Conservation (phyloP, 2,329 filamentous ascomycete species). For the Phaeosphaeria sp. region DNA sequence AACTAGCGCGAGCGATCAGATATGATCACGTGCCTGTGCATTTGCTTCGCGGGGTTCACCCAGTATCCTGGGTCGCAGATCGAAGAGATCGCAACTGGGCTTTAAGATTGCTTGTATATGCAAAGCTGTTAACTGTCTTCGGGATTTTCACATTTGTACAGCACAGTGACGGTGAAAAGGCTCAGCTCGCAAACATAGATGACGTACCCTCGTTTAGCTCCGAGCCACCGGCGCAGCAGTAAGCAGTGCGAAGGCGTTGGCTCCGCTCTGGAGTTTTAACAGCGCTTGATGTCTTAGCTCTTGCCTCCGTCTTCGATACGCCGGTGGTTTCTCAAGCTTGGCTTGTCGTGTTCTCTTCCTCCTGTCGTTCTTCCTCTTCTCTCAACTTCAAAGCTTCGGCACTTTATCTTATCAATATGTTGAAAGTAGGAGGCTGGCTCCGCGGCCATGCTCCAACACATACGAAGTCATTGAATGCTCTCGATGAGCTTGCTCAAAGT, state of each 20-base stretch:
- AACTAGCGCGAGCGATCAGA: background rate
- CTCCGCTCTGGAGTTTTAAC: slow-evolving; percentile 2
- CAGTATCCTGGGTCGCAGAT: background rate
- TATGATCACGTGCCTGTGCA: slow-evolving; percentile 22
- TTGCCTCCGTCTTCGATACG: slow-evolving; percentile 1
- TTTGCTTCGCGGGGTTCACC: slow-evolving; percentile 7
- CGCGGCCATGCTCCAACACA: slow-evolving; percentile 46
- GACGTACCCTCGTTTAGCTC: slow-evolving; percentile 25
- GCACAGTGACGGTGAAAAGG: background rate
- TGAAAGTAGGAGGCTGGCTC: slow-evolving; percentile 50
- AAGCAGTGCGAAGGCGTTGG: slow-evolving; percentile 9
- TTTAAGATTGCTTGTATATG: background rate
- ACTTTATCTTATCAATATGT: slow-evolving; percentile 26
- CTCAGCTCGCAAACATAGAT: slow-evolving; percentile 10
- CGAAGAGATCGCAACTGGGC: background rate
- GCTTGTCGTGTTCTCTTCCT: background rate
- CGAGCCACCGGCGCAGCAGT: slow-evolving; percentile 21
- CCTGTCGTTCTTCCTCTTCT: slow-evolving; percentile 1
- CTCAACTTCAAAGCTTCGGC: background rate
- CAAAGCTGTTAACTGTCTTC: background rate
- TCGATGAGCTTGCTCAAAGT: slow-evolving; percentile 66
- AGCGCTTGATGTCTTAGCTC: slow-evolving; percentile 7
- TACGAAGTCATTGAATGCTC: slow-evolving; percentile 62
- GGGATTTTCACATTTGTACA: background rate
- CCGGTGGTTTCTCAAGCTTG: background rate